Evolutionary conservation across 257 asterid species (phyloP), one percentile per base, ranked within the genome.

Genomic region (Mentha longifolia): DNA sequence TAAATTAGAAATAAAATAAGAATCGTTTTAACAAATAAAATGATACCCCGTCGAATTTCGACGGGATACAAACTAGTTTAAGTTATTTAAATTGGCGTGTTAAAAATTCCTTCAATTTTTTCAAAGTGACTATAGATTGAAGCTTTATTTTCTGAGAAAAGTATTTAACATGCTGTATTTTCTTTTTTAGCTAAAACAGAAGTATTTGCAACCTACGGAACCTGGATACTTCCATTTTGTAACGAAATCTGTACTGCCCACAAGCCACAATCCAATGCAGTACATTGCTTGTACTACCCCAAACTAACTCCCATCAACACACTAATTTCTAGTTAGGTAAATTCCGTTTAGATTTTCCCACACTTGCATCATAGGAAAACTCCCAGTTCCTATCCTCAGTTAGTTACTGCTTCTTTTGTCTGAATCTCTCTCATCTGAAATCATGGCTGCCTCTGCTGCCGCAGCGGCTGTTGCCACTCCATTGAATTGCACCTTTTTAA

Each of bases 361-460:
- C 39, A 22, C 63, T 3, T 12, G 35, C 61, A 11, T 22, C 37
- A 12, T 5, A 55, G 3, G 6, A 49, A 5, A 14, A 9, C n/a
- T 15, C 20, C 55, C 55, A n/a, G 10, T 14, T 15, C 9, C 59
- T 55, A 3, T 25, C 8, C 39, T 15, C 64, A 15, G 13, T n/a
- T n/a, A n/a, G n/a, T 7, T 20, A 5, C 35, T 11, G 39, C 41
- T 63, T 8, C 56, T 37, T 22, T 16, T 6, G 7, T 63, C 13
- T 16, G 7, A 60, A 31, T 7, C n/a, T 61, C 4, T 16, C n/a
- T 16, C n/a, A n/a, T 61, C 66, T 35, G 16, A 57, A 31, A 54
- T 61, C 28, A 84, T 88, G 85, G 81, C 82, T 42, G 71, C 85
- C 33, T 67, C 87, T 7, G 77, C 85, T 42, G 71, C 85, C 33